Conservation (phyloP, 2,329 filamentous ascomycete species). For the Rhytidhysteron rufulum region DNA sequence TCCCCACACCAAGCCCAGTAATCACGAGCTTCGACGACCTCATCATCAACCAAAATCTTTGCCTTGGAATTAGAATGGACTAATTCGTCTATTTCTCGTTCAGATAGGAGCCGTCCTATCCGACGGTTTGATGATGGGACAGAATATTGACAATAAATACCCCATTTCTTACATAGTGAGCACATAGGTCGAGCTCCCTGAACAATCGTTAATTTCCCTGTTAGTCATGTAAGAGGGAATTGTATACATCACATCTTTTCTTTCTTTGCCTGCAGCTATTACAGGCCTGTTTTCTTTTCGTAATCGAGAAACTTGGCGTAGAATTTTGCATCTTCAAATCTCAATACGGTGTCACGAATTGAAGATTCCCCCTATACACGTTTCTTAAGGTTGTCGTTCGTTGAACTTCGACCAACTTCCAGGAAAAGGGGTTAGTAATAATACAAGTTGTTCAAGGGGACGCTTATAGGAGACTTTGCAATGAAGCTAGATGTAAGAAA, state of each 20-base stretch:
- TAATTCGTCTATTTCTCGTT: background rate
- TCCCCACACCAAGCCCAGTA: background rate
- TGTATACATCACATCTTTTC: conserved; percentile 26
- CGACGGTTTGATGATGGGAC: conserved; percentile 1
- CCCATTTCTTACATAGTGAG: conserved; percentile 20
- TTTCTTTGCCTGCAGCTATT: conserved; percentile 30
- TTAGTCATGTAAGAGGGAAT: background rate
- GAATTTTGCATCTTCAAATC: no score
- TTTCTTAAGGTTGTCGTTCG: no score
- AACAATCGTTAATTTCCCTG: conserved; percentile 1
- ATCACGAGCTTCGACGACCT: background rate
- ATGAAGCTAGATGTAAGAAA: no score
- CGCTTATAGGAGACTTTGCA: no score
- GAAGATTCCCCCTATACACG: no score
- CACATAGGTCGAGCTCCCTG: conserved; percentile 23
- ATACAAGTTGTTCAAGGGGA: no score
- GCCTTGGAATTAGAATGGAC: background rate
- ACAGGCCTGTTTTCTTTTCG: conserved; percentile 32
- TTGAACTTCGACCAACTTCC: no score
- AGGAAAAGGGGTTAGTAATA: no score
- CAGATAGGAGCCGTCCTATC: background rate
- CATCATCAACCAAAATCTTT: background rate
- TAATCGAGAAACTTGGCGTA: conserved; percentile 11
- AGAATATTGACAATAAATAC: conserved; percentile 20
- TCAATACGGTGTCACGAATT: no score